phyloP scores from a whole-genome alignment of 352 stramenopile species.

The Globisporangium alternatum region DNA sequence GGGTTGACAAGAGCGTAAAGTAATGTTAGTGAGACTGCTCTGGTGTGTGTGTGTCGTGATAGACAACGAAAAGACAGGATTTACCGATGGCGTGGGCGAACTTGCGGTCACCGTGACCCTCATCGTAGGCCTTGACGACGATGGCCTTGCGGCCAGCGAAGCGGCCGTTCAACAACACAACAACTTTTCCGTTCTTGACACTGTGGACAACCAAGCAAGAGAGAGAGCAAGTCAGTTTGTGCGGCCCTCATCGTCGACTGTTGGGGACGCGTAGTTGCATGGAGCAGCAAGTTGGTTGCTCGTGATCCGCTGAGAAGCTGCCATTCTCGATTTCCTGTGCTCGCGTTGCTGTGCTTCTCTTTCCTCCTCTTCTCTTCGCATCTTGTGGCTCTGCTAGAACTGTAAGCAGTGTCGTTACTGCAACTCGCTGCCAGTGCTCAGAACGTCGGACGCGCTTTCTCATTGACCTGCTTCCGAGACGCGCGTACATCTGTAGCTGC shows the following conservation, averaged over 20 bases:
- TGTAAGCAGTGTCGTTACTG: not conserved
- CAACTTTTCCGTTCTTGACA: constrained; percentile 99
- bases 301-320: not conserved
- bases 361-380: not conserved
- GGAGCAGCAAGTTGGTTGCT: not conserved
- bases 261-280: not conserved
- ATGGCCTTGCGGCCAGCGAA: constrained; percentile 99
- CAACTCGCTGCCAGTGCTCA: not conserved
- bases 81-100: constrained; percentile 96
- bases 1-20: not conserved
- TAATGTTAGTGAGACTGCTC: not conserved
- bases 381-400: not conserved
- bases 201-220: constrained; percentile 30
- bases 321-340: not conserved
- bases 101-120: constrained; percentile 94
- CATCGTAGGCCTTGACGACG: constrained; percentile 98
- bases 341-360: not conserved
- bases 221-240: constrained; percentile 8
- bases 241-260: not conserved
- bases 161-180: constrained; percentile 98
- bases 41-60: not conserved
- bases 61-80: constrained; percentile 1
- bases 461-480: not conserved
- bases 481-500: not conserved
- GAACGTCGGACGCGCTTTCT: not conserved